phyloP scores from a whole-genome alignment of 208 protist species.

The Trypanosoma lewisi region DNA sequence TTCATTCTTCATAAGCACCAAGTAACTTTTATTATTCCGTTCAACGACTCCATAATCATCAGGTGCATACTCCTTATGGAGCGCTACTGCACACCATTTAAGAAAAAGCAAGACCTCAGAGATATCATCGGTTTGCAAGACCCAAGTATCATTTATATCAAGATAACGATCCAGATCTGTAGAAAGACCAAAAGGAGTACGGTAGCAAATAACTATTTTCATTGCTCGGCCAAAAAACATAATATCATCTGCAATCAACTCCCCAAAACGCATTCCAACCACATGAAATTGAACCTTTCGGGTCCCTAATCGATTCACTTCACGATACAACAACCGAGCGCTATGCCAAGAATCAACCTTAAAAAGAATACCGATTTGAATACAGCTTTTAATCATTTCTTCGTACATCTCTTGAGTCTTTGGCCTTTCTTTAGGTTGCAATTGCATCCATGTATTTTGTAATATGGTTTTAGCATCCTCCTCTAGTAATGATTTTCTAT shows the following conservation, averaged over 20 bases:
- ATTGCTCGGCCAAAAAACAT: conserved; percentile 68
- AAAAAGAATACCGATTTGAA: conserved; percentile 81
- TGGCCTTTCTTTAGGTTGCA: conserved; percentile 41
- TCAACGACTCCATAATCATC: conserved; percentile 27
- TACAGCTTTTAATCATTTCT: conserved; percentile 50
- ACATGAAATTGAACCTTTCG: conserved; percentile 69
- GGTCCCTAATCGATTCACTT: conserved; percentile 65
- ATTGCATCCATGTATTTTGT: conserved; percentile 43
- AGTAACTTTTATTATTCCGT: conserved; percentile 15
- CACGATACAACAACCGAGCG: conserved; percentile 72
- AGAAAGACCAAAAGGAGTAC: conserved; percentile 53
- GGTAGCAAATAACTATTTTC: conserved; percentile 80
- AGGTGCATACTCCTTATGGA: conserved; percentile 61
- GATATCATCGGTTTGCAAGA: conserved; percentile 79
- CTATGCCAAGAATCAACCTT: conserved; percentile 90
- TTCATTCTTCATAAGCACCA: conserved; percentile 13
- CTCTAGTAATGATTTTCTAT: conserved; percentile 7
- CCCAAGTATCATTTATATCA: conserved; percentile 59
- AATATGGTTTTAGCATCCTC: conserved; percentile 26
- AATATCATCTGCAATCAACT: conserved; percentile 62
- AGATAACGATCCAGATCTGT: conserved; percentile 72
- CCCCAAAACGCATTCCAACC: conserved; percentile 79
- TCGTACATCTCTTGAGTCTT: conserved; percentile 62
- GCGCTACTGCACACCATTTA: conserved; percentile 79
- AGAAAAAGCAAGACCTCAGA: conserved; percentile 68